Conservation (phyloP, 2,329 filamentous ascomycete species). For the Corynespora cassiicola region DNA sequence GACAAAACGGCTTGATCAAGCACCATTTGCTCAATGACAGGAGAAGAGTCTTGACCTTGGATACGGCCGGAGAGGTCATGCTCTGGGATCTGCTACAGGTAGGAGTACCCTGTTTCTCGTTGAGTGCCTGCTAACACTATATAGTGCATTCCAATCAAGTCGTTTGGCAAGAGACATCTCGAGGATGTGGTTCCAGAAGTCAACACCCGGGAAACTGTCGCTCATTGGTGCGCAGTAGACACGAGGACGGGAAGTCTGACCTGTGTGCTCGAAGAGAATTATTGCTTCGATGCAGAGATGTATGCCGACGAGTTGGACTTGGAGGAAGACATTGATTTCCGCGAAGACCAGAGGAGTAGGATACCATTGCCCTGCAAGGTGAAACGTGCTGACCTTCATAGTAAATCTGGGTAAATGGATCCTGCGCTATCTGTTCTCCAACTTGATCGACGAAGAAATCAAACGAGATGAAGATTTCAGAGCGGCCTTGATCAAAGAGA, state of each 20-base stretch:
- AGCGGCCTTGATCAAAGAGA: conserved; percentile 71
- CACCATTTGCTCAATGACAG: conserved; percentile 91
- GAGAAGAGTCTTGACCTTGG: conserved; percentile 84
- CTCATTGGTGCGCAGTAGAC: conserved; percentile 96
- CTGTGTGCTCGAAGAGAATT: conserved; percentile 90
- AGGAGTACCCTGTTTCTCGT: conserved; percentile 27
- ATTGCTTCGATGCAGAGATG: conserved; percentile 96
- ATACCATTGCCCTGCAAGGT: conserved; percentile 7
- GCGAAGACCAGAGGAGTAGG: conserved; percentile 92
- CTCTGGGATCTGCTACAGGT: conserved; percentile 93
- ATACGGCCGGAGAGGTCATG: conserved; percentile 93
- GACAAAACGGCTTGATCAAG: conserved; percentile 94
- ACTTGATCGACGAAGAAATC: conserved; percentile 89
- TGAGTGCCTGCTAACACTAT: conserved; percentile 20
- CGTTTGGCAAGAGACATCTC: conserved; percentile 92
- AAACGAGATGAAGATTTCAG: conserved; percentile 78
- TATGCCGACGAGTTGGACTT: conserved; percentile 89
- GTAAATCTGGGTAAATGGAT: conserved; percentile 98
- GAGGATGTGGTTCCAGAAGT: conserved; percentile 89
- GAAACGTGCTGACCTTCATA: conserved; percentile 53
- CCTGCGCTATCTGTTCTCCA: conserved; percentile 87
- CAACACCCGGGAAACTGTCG: conserved; percentile 86
- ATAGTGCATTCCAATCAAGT: conserved; percentile 83
- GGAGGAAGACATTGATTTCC: conserved; percentile 77
- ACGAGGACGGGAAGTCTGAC: conserved; percentile 90